Conservation (phyloP, 768 basidiomycete genomes). For the Roridomyces roridus region DNA sequence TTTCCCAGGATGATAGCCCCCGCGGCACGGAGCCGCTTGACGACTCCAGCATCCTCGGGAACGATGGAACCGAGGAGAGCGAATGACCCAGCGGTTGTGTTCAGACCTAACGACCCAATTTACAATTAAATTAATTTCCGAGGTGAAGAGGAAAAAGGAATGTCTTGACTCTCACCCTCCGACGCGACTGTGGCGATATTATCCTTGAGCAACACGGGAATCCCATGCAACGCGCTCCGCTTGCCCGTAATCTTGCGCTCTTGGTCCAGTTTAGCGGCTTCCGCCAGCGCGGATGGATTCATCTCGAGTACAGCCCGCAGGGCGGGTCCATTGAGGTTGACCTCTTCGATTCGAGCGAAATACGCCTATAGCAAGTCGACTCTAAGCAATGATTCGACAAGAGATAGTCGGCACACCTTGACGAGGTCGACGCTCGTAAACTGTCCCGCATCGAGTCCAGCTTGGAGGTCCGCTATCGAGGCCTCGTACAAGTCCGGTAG, state of each 20-base stretch:
- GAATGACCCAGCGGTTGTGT: conserved; percentile 54
- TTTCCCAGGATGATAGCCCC: conserved; percentile 59
- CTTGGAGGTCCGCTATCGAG: conserved; percentile 58
- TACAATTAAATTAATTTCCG: no score
- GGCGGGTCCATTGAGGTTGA: conserved; percentile 52
- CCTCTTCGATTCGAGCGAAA: conserved; percentile 69
- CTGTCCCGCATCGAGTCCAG: conserved; percentile 51
- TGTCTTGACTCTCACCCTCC: no score
- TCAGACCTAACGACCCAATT: no score
- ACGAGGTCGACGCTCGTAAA: conserved; percentile 70
- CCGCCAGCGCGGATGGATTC: conserved; percentile 56
- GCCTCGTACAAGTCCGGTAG: conserved; percentile 68
- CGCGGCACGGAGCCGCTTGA: conserved; percentile 47
- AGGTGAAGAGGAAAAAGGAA: no score
- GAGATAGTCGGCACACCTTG: conserved; percentile 57
- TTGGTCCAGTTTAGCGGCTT: conserved; percentile 56
- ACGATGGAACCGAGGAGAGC: conserved; percentile 48
- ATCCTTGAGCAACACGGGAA: conserved; percentile 59
- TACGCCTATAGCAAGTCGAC: no score
- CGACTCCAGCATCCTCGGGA: conserved; percentile 52
- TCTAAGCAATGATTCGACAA: no score
- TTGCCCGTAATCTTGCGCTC: conserved; percentile 49
- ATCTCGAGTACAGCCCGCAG: conserved; percentile 65
- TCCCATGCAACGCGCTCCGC: conserved; percentile 59
- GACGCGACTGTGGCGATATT: conserved; percentile 53